A percentile compares a stretch with the other conserved stretches of the same genome.
Evolutionary conservation across 495 filamentous ascomycete genomes (phyloP).

Genomic region (Collariella sp.): DNA sequence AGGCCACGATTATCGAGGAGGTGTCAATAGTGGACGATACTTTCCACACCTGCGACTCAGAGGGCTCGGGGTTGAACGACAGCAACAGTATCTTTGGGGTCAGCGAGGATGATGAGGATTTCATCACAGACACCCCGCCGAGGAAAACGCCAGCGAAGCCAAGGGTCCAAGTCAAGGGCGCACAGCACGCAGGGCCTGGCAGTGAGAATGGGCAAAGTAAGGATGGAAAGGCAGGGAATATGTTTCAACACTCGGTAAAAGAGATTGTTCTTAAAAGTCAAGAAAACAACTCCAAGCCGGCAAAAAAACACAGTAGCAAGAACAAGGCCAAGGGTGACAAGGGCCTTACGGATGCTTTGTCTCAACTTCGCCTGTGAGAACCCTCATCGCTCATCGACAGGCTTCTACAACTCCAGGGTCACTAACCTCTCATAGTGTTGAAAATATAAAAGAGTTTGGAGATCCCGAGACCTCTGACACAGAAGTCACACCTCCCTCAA

Average conservation of each 20-base stretch:
- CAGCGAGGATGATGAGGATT: constrained; percentile 7
- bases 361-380: constrained; percentile 18
- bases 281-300: background rate
- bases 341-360: constrained; percentile 20
- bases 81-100: background rate
- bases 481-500: constrained; percentile 15
- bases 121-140: background rate
- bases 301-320: background rate
- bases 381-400: background rate
- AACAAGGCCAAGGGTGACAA: constrained; percentile 1
- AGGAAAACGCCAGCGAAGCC: constrained; percentile 4
- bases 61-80: constrained; percentile 12
- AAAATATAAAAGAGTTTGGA: background rate
- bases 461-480: background rate
- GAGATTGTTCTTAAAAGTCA: background rate
- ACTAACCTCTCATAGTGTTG: constrained; percentile 4
- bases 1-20: constrained; percentile 18
- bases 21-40: constrained; percentile 15
- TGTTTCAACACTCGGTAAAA: background rate
- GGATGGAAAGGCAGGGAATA: background rate
- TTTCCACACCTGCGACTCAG: constrained; percentile 12
- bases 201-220: background rate
- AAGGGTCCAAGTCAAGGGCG: background rate
- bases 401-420: background rate
- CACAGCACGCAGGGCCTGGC: background rate